Evolutionary conservation across 176 grass and related monocot species (phyloP), one percentile per base, ranked within the genome.

Genomic region (Bothriochloa decipiens): DNA sequence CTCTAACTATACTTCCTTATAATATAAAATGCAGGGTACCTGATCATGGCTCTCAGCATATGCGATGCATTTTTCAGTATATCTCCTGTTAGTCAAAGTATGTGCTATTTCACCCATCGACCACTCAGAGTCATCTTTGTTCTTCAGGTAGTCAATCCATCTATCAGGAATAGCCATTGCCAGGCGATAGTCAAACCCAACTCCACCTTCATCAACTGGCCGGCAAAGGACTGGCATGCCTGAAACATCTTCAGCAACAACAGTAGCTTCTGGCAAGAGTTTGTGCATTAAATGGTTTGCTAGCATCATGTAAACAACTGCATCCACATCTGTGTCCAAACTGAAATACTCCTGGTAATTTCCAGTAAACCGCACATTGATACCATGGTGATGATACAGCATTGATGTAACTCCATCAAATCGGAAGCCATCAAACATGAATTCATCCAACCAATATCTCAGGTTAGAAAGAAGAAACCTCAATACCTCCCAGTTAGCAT

Each of bases 21-120:
- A 70, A 28, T 52, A 77, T 32, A 82, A 32, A 32, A 45, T 28
- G 20, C 78, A 70, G 0, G 35, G 61, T 92, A 98, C 96, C 93
- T 99, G 96, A 89, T 99, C 96, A 45, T 99, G 96, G 78, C 91
- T 94, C 83, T 99, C 96, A 68, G 93, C 93, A 88, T 96, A 99
- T 20, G 96, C 89, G 26, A 99, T 77, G 71, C 93, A 99, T 58
- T 91, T 96, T 82, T 99, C 96, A 45, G 87, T 94, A 84, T 99
- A 99, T 75, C 96, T 95, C 88, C 93, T 90, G 74, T 99, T 94
- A 55, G 96, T 91, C 66, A 99, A 83, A 85, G 73, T 94, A 40
- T 81, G 87, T 12, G 81, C 90, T 91, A 96, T 94, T 77, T 87
- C 96, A 81, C 84, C 78, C 91, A 94, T 94, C 47, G 87, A 92